Evolutionary conservation across 2,329 filamentous ascomycete genomes (phyloP), one percentile per base, ranked within the genome.

Genomic region (Aspergillus sclerotialis): DNA sequence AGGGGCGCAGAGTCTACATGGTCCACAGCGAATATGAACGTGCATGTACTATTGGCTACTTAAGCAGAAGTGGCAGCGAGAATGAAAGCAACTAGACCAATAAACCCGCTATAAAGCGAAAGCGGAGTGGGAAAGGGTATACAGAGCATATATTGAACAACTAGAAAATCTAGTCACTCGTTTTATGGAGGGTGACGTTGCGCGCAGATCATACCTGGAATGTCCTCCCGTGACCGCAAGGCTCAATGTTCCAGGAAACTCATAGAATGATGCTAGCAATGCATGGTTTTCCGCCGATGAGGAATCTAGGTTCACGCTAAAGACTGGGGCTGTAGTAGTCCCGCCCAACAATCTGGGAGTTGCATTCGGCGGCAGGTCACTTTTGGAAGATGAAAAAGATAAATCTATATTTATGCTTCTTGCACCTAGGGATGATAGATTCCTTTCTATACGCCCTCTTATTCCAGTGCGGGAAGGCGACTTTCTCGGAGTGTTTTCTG

Each of bases 371-470:
- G 21, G 21, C 11, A 11, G 11, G 11, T 24, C 21, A 11, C 7
- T 24, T 7, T 24, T 18, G 33, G 36, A 39, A 27, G 17, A 13
- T 34, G 35, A 12, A 23, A n/a, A 29, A 21, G 33, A 46, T 18
- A 46, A 44, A 31, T 44, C 43, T 32, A 28, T 37, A 7, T 44
- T 44, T 19, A 17, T 40, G 8, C 36, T 27, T 13, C 21, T 46
- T 14, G 19, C 30, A 18, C 38, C 38, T 5, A 37, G 40, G 35
- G 28, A 40, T 12, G 24, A 35, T 11, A 14, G n/a, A 3, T 35
- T 34, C 25, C 17, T 44, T 24, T 24, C 7, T 24, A 17, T 30
- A 9, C 19, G 28, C 19, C 28, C 28, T 4, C 17, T 30, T 5
- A 30, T 30, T 18, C 28, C 28, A 12, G 13, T 30, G 12, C 28